Evolutionary conservation across 2,329 filamentous ascomycete species (phyloP), one percentile per base, ranked within the genome.

Genomic region (Salinomyces thailandicus): DNA sequence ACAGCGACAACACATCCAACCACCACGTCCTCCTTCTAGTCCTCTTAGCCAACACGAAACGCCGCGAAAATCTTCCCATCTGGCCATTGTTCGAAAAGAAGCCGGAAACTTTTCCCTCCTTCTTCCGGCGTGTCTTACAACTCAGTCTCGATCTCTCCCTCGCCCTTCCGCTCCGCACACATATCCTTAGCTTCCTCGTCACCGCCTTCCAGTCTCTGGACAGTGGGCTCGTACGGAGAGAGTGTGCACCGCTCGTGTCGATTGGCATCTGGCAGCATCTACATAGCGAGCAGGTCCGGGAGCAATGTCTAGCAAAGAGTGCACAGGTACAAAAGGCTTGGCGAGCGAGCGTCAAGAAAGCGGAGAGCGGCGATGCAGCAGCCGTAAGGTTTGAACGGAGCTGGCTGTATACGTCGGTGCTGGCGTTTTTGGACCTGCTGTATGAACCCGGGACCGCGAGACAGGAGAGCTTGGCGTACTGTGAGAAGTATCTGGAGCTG

Each of bases 221-320:
- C 58, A 87, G 79, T 55, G 74, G 75, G 24, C 74, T 93, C 38
- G 83, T 98, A 33, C 79, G 91, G 44, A 96, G 95, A 60, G 91
- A 98, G 67, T 96, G 91, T 61, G 91, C 89, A 5, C 85, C 93
- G 2, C 67, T 98, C 35, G 89, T 98, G 14, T 91, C 86, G 9
- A 94, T 98, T 50, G 81, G 84, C 1, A 85, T 91, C 51, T 98
- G 91, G 91, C 85, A 96, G 53, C 93, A 94, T 55, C 65, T 98
- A 24, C 82, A 84, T 18, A 82, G 74, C 38, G 85, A 93, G 20
- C 71, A 73, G 40, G 74, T 78, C 44, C 75, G 85, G 47, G 84
- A 93, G 37, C 66, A 67, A 20, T 75, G 78, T 37, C 70, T 98
- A 18, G 77, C 84, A 29, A 78, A 83, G 48, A 73, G 75, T 31